Conservation (phyloP, 345 rosid genomes). For the Bruguiera parviflora region DNA sequence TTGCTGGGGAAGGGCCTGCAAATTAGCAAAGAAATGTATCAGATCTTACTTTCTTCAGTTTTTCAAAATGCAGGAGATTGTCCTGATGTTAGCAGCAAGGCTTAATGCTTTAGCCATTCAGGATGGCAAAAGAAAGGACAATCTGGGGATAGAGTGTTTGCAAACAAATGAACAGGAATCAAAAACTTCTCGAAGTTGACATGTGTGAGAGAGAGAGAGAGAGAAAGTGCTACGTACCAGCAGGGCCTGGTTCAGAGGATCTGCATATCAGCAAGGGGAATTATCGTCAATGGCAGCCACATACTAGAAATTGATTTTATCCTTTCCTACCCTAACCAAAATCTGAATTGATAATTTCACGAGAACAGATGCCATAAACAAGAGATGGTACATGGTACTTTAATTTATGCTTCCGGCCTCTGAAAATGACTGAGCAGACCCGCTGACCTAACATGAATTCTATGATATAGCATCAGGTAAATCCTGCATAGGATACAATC, state of each 20-base stretch:
- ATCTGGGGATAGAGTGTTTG: not conserved
- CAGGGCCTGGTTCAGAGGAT: constrained; percentile 61
- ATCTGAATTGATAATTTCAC: not conserved
- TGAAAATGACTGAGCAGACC: too few species aligned
- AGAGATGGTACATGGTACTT: too few species aligned
- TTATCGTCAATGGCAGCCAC: not conserved
- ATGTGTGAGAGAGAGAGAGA: not conserved
- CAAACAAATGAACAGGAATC: not conserved
- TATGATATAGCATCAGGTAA: too few species aligned
- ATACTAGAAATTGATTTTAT: not conserved
- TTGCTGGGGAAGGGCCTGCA: constrained; percentile 52
- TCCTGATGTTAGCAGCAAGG: too few species aligned
- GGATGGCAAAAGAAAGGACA: not conserved
- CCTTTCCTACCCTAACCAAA: not conserved
- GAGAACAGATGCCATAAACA: not conserved
- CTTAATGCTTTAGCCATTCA: too few species aligned
- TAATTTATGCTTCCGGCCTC: too few species aligned
- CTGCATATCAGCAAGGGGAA: constrained; percentile 42
- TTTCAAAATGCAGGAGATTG: not conserved
- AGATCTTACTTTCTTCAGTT: constrained; percentile 5
- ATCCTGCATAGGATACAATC: too few species aligned
- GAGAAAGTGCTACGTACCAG: constrained; percentile 59
- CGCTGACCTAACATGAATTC: too few species aligned
- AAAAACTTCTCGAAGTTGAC: not conserved
- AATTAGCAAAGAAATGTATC: constrained; percentile 17